Base-by-base conservation (phyloP, 2,329 filamentous ascomycete genomes). In the Trematosphaeria pertusa region DNA sequence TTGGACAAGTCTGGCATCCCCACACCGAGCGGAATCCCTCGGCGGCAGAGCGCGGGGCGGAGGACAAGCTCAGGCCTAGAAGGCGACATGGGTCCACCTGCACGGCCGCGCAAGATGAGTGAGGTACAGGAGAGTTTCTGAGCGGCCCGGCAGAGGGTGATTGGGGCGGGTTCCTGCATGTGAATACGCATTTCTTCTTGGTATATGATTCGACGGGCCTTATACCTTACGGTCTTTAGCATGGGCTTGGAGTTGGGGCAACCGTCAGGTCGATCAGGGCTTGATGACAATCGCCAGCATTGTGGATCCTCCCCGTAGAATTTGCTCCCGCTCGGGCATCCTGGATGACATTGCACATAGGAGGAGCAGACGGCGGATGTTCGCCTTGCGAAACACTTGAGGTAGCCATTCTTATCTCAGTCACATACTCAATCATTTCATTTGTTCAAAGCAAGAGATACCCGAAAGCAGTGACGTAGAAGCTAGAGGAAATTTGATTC, bases 121-220 rank as follows among this genome's bases (percentile, higher is more conserved):
- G 79, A 80, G 54, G 35, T 62, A 61, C 46, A 81, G 32, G 81
- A 84, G 69, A 82, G 79, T n/a, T 84, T 79, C 66, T 84, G 72
- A 46, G 52, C n/a, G 33, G n/a, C 19, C 34, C 30, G 34, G 41
- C 12, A 37, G 42, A 40, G 30, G 37, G 17, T 26, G 37, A 28
- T 40, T 10, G 39, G 43, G 38, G 34, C 40, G 42, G 48, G 46
- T 50, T 32, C 37, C 36, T 59, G 61, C 54, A 58, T 47, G 36
- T 50, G 37, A 45, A 48, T 46, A 52, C 54, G 49, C 48, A 51
- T 58, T 48, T 50, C 37, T 51, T 54, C 33, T 44, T 35, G 50
- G 48, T 51, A 54, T 48, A 61, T 58, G 53, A 56, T 58, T 61
- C 39, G 48, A 35, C 39, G 43, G 37, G 53, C 56, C 52, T 47